phyloP scores from a whole-genome alignment of 2,329 filamentous ascomycete species.

The Calonectria ilicicola region DNA sequence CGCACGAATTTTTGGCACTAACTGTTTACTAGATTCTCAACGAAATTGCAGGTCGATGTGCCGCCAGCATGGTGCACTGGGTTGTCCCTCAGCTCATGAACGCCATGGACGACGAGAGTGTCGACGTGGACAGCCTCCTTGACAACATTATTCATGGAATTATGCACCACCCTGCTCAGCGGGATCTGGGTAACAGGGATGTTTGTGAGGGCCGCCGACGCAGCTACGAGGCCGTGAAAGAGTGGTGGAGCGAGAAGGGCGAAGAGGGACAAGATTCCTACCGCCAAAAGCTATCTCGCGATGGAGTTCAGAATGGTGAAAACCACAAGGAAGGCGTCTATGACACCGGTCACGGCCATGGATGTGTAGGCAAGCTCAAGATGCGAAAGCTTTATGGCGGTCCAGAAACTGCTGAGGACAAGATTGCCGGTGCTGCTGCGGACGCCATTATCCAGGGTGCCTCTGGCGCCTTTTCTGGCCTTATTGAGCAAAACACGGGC shows the following conservation, averaged over 20 bases:
- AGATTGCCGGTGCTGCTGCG: slow-evolving; percentile 67
- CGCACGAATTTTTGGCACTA: not conserved
- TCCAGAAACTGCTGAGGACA: slow-evolving; percentile 64
- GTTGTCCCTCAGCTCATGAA: slow-evolving; percentile 90
- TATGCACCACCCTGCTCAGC: slow-evolving; percentile 88
- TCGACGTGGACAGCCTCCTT: slow-evolving; percentile 77
- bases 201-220: slow-evolving; percentile 76
- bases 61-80: slow-evolving; percentile 84
- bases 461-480: slow-evolving; percentile 61
- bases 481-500: slow-evolving; percentile 61
- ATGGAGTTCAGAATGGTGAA: slow-evolving; percentile 79
- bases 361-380: slow-evolving; percentile 81
- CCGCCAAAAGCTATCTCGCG: slow-evolving; percentile 79
- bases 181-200: slow-evolving; percentile 76
- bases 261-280: slow-evolving; percentile 69
- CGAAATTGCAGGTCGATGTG: slow-evolving; percentile 86
- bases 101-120: slow-evolving; percentile 83
- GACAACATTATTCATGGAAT: slow-evolving; percentile 84
- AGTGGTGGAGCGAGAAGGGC: slow-evolving; percentile 83
- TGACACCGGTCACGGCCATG: slow-evolving; percentile 87
- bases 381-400: slow-evolving; percentile 76
- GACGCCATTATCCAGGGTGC: slow-evolving; percentile 69
- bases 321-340: slow-evolving; percentile 91
- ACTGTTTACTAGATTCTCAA: slow-evolving; percentile 72
- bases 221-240: slow-evolving; percentile 84